Evolutionary conservation across 352 stramenopile species (phyloP), one percentile per base, ranked within the genome.

Genomic region (Pythium monospermum): DNA sequence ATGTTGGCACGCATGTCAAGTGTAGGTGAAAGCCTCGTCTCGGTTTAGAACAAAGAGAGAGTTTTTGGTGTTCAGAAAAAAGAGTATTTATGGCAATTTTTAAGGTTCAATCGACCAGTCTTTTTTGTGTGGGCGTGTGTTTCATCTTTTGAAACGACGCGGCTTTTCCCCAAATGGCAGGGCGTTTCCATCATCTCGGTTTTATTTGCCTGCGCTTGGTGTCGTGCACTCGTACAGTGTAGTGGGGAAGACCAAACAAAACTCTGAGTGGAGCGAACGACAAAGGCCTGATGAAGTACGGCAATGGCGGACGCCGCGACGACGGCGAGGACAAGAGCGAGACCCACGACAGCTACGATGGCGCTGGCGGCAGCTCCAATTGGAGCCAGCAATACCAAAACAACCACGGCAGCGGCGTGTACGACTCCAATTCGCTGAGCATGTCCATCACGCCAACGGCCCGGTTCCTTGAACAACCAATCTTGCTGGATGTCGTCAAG

Each of bases 361-460:
- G 36, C 42, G 31, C 38, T 11, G 15, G 18, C 18, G 32, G 6
- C 33, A 12, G 15, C n/a, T 23, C 27, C 13, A 50, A 27, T 1
- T 30, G 26, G 28, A 38, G 18, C 25, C 36, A 2, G 19, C 11
- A 2, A 26, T 2, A 36, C 27, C 26, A 48, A 27, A 13, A 48
- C 18, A 4, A 11, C 31, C 30, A 35, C 30, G 13, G 13, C 30
- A 35, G 7, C 30, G 13, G 13, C 30, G 45, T n/a, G 16, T 16
- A 36, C 19, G 47, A 54, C 19, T 12, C 13, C 38, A 41, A 48
- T 26, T 66, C 57, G 4, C 28, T 66, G 10, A 19, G 28, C 15
- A 63, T 87, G 53, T 78, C 71, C 21, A 72, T 85, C 66, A 87
- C 68, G 0, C 61, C 73, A 15, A 73, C 67, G n/a, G 66, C 69